Percentiles rank a stretch among this genome's conserved stretches.
These are phyloP conservation scores for Boletus subcaerulescens DNA, from an alignment of 768 basidiomycete species.

Conservation along the genomic window DNA sequence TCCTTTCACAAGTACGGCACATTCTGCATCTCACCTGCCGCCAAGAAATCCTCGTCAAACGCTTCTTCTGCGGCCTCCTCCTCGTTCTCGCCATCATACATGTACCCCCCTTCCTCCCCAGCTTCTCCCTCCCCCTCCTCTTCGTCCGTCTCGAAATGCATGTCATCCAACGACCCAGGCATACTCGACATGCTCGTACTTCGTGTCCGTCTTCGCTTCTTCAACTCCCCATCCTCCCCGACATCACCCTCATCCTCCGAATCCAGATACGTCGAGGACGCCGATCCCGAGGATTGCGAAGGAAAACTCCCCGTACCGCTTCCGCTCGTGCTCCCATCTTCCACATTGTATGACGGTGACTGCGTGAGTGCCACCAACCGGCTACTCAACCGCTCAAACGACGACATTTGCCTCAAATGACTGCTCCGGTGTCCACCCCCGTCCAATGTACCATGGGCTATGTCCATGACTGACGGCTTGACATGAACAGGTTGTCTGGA, in stretches of 20 bases:
- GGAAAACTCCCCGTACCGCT: constrained; percentile 40
- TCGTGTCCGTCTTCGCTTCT: constrained; percentile 41
- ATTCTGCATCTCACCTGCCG: constrained; percentile 80
- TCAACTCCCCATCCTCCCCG: constrained; percentile 37
- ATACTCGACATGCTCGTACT: constrained; percentile 76
- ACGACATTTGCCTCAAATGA: constrained; percentile 69
- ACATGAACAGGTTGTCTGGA: constrained; percentile 35
- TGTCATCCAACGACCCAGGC: constrained; percentile 77
- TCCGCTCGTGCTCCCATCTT: constrained; percentile 14
- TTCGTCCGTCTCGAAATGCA: constrained; percentile 53
- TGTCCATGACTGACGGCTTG: constrained; percentile 26
- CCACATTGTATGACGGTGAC: constrained; percentile 32
- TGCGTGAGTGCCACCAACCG: constrained; percentile 51
- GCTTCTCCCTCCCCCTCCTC: constrained; percentile 39
- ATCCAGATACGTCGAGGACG: constrained; percentile 46
- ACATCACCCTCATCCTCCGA: constrained; percentile 47
- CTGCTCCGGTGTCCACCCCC: constrained; percentile 33
- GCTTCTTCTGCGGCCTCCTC: constrained; percentile 68
- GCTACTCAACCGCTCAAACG: constrained; percentile 67
- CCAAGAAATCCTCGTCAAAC: constrained; percentile 77
- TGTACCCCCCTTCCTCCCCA: constrained; percentile 33
- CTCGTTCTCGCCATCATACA: constrained; percentile 43
- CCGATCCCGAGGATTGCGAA: constrained; percentile 52
- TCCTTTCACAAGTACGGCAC: constrained; percentile 56
- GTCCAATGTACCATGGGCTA: background rate